Base-by-base conservation (phyloP, 495 filamentous ascomycete species). In the Penicillium soppii region DNA sequence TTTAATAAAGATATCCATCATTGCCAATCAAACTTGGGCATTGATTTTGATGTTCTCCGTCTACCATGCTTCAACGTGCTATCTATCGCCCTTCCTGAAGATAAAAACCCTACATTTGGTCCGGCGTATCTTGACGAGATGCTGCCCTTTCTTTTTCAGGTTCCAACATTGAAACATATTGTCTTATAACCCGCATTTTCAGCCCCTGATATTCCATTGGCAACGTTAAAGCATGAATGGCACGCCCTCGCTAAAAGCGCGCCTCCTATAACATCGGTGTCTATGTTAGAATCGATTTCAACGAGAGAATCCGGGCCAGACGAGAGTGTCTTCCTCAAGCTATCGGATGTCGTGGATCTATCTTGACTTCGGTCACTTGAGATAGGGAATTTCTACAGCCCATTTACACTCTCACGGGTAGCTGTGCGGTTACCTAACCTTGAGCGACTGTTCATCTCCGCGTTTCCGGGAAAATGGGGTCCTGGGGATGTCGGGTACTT, bases 391-490 rank as follows among this genome's bases (percentile, higher is more conserved):
- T 2, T 37, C 12, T 45, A 1, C 1, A 30, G 52, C 22, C 4
- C 47, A 15, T n/a, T 6, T 4, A 39, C 23, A 5, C 19, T 61
- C 1, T 10, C 1, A 3, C 10, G 26, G 1, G 21, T 51, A 2
- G 50, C 50, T 5, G 13, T 10, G 16, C 8, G 45, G 2, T 45
- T 57, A 1, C 36, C 50, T 2, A 41, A 50, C 5, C 47, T 61
- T 23, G 47, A 57, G 32, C 23, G 54, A 20, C 51, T 61, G 1
- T 61, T 52, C 16, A 36, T 54, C 12, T 8, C 21, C 5, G 29
- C 25, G n/a, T n/a, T n/a, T n/a, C n/a, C n/a, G n/a, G n/a, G n/a
- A n/a, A n/a, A n/a, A n/a, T n/a, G n/a, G n/a, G n/a, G n/a, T n/a
- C n/a, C n/a, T n/a, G n/a, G n/a, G n/a, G n/a, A n/a, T n/a, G n/a